These are phyloP conservation scores for Atkinsonella hypoxylon DNA, from an alignment of 2,329 filamentous ascomycete genomes.

Conservation along the genomic window DNA sequence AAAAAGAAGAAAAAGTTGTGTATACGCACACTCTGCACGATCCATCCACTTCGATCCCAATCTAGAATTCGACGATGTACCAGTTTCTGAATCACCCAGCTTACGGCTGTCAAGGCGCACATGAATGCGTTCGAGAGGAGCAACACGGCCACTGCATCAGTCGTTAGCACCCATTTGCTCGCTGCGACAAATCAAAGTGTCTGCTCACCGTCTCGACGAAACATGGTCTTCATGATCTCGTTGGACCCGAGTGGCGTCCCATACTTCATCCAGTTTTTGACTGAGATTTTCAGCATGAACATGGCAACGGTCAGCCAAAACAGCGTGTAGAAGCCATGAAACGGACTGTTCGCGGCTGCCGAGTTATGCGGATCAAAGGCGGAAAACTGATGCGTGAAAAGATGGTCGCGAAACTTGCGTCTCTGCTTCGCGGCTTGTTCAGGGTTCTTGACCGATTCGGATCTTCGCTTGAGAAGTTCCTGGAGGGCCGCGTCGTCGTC, in stretches of 20 bases:
- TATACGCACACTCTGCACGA: conserved; percentile 51
- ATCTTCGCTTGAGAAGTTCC: conserved; percentile 15
- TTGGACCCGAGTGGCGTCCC: conserved; percentile 59
- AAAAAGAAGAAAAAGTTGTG: background rate
- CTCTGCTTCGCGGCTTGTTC: conserved; percentile 7
- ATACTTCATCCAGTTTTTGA: conserved; percentile 55
- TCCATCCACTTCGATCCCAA: conserved; percentile 60
- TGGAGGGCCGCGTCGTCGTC: conserved; percentile 19
- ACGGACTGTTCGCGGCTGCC: conserved; percentile 51
- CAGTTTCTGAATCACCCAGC: conserved; percentile 51
- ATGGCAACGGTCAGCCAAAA: conserved; percentile 64
- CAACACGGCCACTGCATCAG: conserved; percentile 34
- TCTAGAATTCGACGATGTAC: conserved; percentile 47
- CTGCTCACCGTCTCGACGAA: conserved; percentile 31
- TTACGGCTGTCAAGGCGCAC: conserved; percentile 53
- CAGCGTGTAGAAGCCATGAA: conserved; percentile 68
- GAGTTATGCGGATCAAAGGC: conserved; percentile 64
- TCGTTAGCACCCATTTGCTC: background rate
- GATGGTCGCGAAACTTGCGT: conserved; percentile 34
- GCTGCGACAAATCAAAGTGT: no score
- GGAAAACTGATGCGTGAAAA: conserved; percentile 63
- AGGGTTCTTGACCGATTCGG: conserved; percentile 13
- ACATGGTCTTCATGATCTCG: conserved; percentile 62
- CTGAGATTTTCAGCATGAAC: conserved; percentile 53
- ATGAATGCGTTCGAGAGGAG: conserved; percentile 56